Conservation (phyloP, 768 basidiomycete species). For the Mycena vitilis region DNA sequence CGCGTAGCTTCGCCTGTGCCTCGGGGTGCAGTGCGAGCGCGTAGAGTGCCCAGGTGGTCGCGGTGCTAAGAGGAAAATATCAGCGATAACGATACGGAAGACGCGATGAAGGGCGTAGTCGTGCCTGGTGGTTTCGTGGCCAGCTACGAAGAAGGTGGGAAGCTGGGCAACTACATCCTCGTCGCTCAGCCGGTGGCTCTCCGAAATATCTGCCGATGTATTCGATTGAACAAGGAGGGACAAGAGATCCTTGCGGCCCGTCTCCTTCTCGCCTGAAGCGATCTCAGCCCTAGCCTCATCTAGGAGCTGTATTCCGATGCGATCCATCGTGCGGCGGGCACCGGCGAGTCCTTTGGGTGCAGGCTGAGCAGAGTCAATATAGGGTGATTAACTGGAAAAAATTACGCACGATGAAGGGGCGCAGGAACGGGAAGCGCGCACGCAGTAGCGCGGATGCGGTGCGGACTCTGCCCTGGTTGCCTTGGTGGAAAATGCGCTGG, state of each 20-base stretch:
- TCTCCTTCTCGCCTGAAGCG: constrained; percentile 21
- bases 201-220: constrained; percentile 59
- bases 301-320: constrained; percentile 53
- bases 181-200: constrained; percentile 56
- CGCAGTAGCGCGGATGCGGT: not conserved
- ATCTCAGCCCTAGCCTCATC: constrained; percentile 48
- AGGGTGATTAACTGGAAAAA: too few relatives aligned
- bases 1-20: constrained; percentile 56
- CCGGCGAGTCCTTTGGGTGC: not conserved
- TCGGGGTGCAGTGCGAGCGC: constrained; percentile 51
- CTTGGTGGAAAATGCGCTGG: not conserved
- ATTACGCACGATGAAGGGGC: constrained; percentile 4
- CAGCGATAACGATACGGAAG: not conserved
- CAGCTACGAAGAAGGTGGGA: constrained; percentile 27
- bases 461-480: not conserved
- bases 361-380: not conserved
- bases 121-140: constrained; percentile 42
- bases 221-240: constrained; percentile 61
- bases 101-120: not conserved
- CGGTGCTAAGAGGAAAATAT: constrained; percentile 27
- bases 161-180: constrained; percentile 52
- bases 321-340: constrained; percentile 44
- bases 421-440: constrained; percentile 9
- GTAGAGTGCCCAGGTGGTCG: constrained; percentile 58
- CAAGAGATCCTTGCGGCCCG: constrained; percentile 55